phyloP scores from a whole-genome alignment of 345 rosid species.

The Eucalyptus caleyi region DNA sequence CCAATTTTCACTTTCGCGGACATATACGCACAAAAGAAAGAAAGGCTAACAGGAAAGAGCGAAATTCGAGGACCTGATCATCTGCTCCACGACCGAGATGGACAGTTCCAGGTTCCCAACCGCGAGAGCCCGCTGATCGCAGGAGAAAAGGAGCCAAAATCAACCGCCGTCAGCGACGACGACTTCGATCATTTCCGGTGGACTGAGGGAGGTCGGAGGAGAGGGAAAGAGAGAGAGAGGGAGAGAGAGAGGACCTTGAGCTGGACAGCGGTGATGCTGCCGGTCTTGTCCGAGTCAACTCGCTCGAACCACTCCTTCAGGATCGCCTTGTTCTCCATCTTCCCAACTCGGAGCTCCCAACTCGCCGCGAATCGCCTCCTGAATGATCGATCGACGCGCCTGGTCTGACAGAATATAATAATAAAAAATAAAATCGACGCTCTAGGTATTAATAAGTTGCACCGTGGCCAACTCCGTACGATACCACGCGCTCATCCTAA shows the following conservation, averaged over 20 bases:
- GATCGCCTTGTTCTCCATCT: conserved; percentile 36
- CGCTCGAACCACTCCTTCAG: conserved; percentile 62
- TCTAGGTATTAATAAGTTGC: not conserved
- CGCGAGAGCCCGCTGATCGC: conserved; percentile 39
- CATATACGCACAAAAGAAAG: too few species aligned
- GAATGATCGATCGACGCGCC: not conserved
- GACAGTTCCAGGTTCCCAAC: conserved; percentile 52
- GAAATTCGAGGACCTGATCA: conserved; percentile 35
- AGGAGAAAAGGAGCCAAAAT: not conserved
- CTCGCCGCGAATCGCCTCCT: not conserved
- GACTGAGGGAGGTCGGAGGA: not conserved
- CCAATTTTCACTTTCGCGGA: not conserved
- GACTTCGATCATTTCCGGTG: not conserved
- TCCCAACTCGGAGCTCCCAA: not conserved
- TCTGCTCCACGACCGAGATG: conserved; percentile 48
- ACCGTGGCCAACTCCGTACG: not conserved
- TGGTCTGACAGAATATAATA: not conserved
- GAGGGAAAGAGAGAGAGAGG: too few species aligned
- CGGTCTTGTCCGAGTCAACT: conserved; percentile 57
- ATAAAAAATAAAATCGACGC: not conserved
- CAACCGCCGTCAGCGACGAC: not conserved
- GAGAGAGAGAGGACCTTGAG: conserved; percentile 29
- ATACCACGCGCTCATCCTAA: not conserved
- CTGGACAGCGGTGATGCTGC: conserved; percentile 44
- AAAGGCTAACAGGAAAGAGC: not conserved